phyloP scores from a whole-genome alignment of 371 early-diverging fungal genomes.

The Coemansia sp. region DNA sequence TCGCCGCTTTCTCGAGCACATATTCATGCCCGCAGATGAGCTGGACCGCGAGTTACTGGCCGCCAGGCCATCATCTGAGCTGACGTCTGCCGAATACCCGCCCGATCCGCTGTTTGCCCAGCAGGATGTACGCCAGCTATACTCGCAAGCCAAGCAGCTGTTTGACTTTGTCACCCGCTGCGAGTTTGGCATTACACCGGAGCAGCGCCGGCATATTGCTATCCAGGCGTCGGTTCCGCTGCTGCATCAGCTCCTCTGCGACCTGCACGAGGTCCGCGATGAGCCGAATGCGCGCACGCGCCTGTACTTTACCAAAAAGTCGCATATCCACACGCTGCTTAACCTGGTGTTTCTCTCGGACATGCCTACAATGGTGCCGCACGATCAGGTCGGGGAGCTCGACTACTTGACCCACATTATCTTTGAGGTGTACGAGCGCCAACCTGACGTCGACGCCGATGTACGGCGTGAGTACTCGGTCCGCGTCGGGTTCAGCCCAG shows the following conservation, averaged over 20 bases:
- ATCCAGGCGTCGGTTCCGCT: slow-evolving; percentile 75
- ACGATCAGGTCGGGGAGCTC: slow-evolving; percentile 77
- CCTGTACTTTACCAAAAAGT: slow-evolving; percentile 97
- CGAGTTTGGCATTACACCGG: slow-evolving; percentile 86
- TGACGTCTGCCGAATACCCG: slow-evolving; percentile 36
- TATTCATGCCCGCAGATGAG: slow-evolving; percentile 41
- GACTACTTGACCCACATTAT: slow-evolving; percentile 96
- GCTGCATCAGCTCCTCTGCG: slow-evolving; percentile 72
- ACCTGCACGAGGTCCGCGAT: slow-evolving; percentile 56
- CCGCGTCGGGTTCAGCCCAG: slow-evolving; percentile 87
- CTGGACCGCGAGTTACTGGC: slow-evolving; percentile 18
- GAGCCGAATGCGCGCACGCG: slow-evolving; percentile 55
- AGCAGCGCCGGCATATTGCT: slow-evolving; percentile 88
- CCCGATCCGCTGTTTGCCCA: slow-evolving; percentile 46
- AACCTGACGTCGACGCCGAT: slow-evolving; percentile 52
- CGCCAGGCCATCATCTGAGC: neutral
- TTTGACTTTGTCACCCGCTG: slow-evolving; percentile 93
- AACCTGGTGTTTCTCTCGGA: slow-evolving; percentile 88
- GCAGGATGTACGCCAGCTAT: slow-evolving; percentile 64
- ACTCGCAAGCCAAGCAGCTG: slow-evolving; percentile 74
- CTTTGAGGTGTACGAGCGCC: slow-evolving; percentile 94
- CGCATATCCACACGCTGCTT: slow-evolving; percentile 84
- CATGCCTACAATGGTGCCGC: slow-evolving; percentile 71
- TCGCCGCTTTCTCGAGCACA: slow-evolving; percentile 72
- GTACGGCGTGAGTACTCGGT: slow-evolving; percentile 79